A percentile compares a stretch with the other conserved stretches of the same genome.
Evolutionary conservation across 2,329 filamentous ascomycete genomes (phyloP).

Genomic region (Colletotrichum sp.): DNA sequence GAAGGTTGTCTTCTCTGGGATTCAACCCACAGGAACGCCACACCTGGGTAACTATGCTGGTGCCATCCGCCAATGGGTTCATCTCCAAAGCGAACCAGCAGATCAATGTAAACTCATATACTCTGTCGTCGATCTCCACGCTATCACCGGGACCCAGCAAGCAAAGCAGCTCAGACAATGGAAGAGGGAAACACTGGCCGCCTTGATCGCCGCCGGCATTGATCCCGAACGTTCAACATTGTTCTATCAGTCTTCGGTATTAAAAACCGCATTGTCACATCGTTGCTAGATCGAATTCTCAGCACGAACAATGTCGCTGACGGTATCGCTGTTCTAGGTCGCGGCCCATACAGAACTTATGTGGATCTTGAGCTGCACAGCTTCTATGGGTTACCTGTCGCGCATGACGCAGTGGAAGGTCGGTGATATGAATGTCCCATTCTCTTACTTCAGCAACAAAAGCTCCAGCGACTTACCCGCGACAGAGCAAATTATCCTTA

Average conservation of each 20-base stretch:
- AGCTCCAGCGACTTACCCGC: neutral
- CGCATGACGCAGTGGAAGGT: conserved; percentile 99
- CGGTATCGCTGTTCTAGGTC: conserved; percentile 52
- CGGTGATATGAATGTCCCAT: neutral
- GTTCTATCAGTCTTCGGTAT: conserved; percentile 80
- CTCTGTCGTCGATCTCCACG: conserved; percentile 92
- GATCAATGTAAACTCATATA: conserved; percentile 72
- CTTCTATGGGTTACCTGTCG: conserved; percentile 90
- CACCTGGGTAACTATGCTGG: conserved; percentile 97
- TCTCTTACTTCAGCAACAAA: neutral
- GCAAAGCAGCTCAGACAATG: conserved; percentile 64
- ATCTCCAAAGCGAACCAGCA: conserved; percentile 70
- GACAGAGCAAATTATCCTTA: conserved; percentile 75
- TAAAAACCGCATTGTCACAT: neutral
- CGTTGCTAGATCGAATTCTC: neutral
- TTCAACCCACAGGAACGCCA: conserved; percentile 93
- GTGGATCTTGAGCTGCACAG: conserved; percentile 94
- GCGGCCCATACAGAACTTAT: conserved; percentile 86
- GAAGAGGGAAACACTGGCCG: conserved; percentile 78
- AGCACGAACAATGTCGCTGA: neutral
- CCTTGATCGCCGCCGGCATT: conserved; percentile 83
- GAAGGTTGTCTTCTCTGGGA: conserved; percentile 85
- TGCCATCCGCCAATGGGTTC: conserved; percentile 85
- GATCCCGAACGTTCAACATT: conserved; percentile 77
- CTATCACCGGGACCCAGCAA: conserved; percentile 80